Conservation (phyloP, 371 early-diverging fungal species). For the Choanephora cucurbitarum region DNA sequence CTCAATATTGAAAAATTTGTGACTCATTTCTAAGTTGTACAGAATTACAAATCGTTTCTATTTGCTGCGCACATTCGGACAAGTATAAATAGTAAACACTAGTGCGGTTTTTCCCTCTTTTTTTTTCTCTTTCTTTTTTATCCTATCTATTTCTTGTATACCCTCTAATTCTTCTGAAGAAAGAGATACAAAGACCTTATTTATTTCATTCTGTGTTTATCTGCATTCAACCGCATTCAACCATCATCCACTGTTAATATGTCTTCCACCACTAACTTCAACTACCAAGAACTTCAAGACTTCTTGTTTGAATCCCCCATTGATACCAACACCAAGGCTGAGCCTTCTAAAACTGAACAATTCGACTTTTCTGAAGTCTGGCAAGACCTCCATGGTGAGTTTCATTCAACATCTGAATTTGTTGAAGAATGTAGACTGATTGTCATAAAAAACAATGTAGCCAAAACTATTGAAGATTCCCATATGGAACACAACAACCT, state of each 20-base stretch:
- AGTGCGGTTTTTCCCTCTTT: conserved; percentile 2
- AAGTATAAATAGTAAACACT: conserved; percentile 20
- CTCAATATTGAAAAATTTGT: not conserved
- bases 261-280: conserved; percentile 10
- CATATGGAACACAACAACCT: conserved; percentile 7
- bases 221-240: conserved; percentile 1
- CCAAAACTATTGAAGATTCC: conserved; percentile 4
- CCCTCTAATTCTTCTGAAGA: conserved; percentile 5
- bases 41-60: not conserved
- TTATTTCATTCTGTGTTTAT: conserved; percentile 3
- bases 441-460: conserved; percentile 10
- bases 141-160: conserved; percentile 8
- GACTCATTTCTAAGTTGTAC: conserved; percentile 15
- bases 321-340: not conserved
- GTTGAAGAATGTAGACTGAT: conserved; percentile 29
- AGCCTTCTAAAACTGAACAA: conserved; percentile 2
- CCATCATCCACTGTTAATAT: conserved; percentile 7
- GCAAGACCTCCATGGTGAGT: conserved; percentile 22
- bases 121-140: conserved; percentile 7
- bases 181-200: conserved; percentile 1
- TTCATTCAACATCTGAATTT: conserved; percentile 11
- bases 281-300: conserved; percentile 19
- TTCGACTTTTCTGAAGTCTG: conserved; percentile 27
- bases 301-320: conserved; percentile 15
- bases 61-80: conserved; percentile 11